These are phyloP conservation scores for Epichloe glyceriae DNA, from an alignment of 2,329 filamentous ascomycete species.

Conservation along the genomic window DNA sequence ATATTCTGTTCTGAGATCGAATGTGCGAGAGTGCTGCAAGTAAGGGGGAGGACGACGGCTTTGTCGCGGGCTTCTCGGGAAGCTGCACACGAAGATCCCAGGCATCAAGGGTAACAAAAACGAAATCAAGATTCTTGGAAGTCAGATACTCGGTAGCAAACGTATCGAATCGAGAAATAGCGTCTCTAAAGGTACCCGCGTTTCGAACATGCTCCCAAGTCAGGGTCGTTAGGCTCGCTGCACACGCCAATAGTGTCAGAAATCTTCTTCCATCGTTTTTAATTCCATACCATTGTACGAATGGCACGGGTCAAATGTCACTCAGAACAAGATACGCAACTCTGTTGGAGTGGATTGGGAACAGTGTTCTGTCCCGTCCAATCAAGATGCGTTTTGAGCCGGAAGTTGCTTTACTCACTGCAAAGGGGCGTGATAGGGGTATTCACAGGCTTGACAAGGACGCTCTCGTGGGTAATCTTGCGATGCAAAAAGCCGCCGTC, in stretches of 20 bases:
- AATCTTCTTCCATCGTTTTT: neutral
- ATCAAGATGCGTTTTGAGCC: slow-evolving; percentile 8
- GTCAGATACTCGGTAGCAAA: slow-evolving; percentile 88
- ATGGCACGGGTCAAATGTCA: neutral
- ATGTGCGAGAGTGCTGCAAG: slow-evolving; percentile 93
- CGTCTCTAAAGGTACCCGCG: slow-evolving; percentile 93
- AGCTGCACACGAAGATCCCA: slow-evolving; percentile 98
- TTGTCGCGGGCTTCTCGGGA: slow-evolving; percentile 97
- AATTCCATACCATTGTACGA: neutral
- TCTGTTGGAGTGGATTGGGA: neutral
- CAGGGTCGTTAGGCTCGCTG: slow-evolving; percentile 91
- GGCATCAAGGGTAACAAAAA: slow-evolving; percentile 94
- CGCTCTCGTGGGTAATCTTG: slow-evolving; percentile 85
- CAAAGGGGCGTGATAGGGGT: slow-evolving; percentile 96
- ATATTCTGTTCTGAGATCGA: slow-evolving; percentile 94
- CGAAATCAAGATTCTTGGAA: slow-evolving; percentile 87
- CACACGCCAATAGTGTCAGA: slow-evolving; percentile 8
- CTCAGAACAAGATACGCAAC: neutral
- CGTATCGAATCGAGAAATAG: slow-evolving; percentile 84
- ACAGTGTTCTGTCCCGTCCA: neutral
- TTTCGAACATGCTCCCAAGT: slow-evolving; percentile 99
- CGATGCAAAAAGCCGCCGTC: slow-evolving; percentile 1
- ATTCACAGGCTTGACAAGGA: slow-evolving; percentile 96
- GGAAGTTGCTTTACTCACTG: slow-evolving; percentile 55
- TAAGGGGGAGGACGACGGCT: slow-evolving; percentile 94